phyloP scores from a whole-genome alignment of 2,329 filamentous ascomycete species.

The Beauveria asiatica region DNA sequence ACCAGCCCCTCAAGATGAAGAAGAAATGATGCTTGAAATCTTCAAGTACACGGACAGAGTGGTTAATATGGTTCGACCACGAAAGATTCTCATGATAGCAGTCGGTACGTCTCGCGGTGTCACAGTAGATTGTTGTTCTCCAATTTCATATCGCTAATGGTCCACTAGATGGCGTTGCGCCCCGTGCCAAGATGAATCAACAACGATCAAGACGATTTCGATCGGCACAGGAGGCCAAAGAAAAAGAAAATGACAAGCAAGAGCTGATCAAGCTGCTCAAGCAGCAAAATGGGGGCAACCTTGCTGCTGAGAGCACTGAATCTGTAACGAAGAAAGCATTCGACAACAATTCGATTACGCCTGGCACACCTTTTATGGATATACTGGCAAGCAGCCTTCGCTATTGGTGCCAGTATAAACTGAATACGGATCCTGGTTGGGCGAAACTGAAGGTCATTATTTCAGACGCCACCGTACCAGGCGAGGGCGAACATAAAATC shows the following conservation, averaged over 20 bases:
- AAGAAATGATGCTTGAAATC: slow-evolving; percentile 98
- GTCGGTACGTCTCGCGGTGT: slow-evolving; percentile 54
- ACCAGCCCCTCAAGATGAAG: slow-evolving; percentile 84
- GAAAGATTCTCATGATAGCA: slow-evolving; percentile 94
- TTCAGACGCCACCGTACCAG: slow-evolving; percentile 93
- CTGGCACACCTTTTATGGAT: slow-evolving; percentile 98
- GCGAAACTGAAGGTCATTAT: slow-evolving; percentile 95
- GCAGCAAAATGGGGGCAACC: slow-evolving; percentile 61
- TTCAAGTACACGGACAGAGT: slow-evolving; percentile 99
- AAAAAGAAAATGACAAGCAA: slow-evolving; percentile 86
- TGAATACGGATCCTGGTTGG: slow-evolving; percentile 95
- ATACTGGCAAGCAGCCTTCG: slow-evolving; percentile 81
- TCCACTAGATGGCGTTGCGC: slow-evolving; percentile 77
- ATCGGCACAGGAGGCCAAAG: slow-evolving; percentile 84
- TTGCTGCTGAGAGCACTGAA: slow-evolving; percentile 53
- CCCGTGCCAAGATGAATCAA: slow-evolving; percentile 99
- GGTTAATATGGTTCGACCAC: slow-evolving; percentile 94
- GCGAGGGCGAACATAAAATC: slow-evolving; percentile 98
- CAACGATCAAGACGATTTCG: slow-evolving; percentile 94
- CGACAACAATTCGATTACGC: slow-evolving; percentile 81
- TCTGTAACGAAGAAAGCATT: slow-evolving; percentile 77
- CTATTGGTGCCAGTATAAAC: slow-evolving; percentile 96
- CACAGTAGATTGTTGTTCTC: background rate
- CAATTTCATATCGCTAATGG: slow-evolving; percentile 19
- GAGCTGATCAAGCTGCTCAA: slow-evolving; percentile 80